phyloP scores from a whole-genome alignment of 306 rosid genomes.

The Malus asiatica region DNA sequence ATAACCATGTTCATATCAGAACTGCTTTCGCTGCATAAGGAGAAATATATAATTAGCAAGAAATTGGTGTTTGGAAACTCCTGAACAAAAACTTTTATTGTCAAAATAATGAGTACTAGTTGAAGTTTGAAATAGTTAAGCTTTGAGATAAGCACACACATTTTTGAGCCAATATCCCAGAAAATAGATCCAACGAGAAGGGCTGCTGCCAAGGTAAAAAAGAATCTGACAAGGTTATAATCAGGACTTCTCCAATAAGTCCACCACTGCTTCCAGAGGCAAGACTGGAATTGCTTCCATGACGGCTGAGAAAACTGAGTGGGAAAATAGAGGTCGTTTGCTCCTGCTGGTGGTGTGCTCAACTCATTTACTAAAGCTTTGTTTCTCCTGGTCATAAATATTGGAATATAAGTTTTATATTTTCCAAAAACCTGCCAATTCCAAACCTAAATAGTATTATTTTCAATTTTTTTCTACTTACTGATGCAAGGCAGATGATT shows the following conservation, averaged over 20 bases:
- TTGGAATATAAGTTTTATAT: background rate
- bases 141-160: too few species aligned
- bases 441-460: background rate
- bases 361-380: slow-evolving; percentile 61
- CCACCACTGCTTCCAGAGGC: slow-evolving; percentile 92
- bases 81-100: too few species aligned
- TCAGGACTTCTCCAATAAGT: slow-evolving; percentile 98
- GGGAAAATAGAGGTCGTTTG: slow-evolving; percentile 60
- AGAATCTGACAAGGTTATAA: too few species aligned
- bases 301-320: slow-evolving; percentile 62
- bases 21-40: slow-evolving; percentile 38
- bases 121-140: background rate
- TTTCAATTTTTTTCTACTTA: slow-evolving; percentile 32
- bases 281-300: slow-evolving; percentile 67
- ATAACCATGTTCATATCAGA: slow-evolving; percentile 53
- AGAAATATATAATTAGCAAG: background rate
- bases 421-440: slow-evolving; percentile 7
- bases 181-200: too few species aligned
- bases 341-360: slow-evolving; percentile 64
- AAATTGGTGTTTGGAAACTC: background rate
- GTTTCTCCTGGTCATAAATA: slow-evolving; percentile 52
- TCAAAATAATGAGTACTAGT: background rate
- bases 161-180: too few species aligned
- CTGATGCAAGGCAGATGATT: slow-evolving; percentile 58
- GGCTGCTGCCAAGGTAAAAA: too few species aligned